A percentile compares a stretch with the other conserved stretches of the same genome.
Evolutionary conservation across 179 eudicot genomes (phyloP).

Genomic region (Heliamphora pulchella): DNA sequence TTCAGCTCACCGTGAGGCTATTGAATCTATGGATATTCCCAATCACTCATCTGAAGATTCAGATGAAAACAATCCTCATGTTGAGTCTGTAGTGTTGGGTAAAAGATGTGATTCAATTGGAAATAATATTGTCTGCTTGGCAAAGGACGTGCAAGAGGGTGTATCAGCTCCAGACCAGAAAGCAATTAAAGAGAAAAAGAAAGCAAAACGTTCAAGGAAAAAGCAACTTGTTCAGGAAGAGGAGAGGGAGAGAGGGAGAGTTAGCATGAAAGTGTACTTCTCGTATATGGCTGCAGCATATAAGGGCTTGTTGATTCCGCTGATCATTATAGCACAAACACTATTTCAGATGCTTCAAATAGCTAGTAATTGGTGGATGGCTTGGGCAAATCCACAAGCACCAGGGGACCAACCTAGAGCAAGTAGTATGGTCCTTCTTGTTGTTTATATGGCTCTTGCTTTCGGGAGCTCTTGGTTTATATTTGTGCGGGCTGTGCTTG

Average conservation of each 20-base stretch:
- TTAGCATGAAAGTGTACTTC: conserved; percentile 88
- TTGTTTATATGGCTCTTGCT: conserved; percentile 96
- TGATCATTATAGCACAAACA: conserved; percentile 75
- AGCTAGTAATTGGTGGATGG: conserved; percentile 99
- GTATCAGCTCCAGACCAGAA: conserved; percentile 56
- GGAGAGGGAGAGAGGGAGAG: conserved; percentile 88
- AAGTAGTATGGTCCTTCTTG: conserved; percentile 65
- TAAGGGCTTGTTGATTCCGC: conserved; percentile 80
- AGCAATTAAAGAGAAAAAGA: conserved; percentile 93
- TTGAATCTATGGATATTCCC: conserved; percentile 84
- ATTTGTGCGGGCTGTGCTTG: conserved; percentile 87
- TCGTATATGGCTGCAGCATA: conserved; percentile 98
- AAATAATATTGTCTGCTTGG: conserved; percentile 30
- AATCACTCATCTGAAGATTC: conserved; percentile 65
- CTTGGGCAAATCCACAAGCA: conserved; percentile 98
- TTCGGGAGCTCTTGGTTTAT: conserved; percentile 97
- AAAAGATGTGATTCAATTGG: conserved; percentile 38
- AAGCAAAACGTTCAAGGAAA: conserved; percentile 78
- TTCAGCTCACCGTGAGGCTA: conserved; percentile 93
- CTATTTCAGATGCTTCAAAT: conserved; percentile 90
- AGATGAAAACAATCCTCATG: conserved; percentile 40
- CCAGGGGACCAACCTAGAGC: conserved; percentile 71
- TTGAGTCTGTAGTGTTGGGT: conserved; percentile 25
- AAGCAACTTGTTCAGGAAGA: conserved; percentile 98
- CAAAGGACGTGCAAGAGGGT: conserved; percentile 53